These are phyloP conservation scores for Cymbidium sinense DNA, from an alignment of 106 monocot species.

Conservation along the genomic window DNA sequence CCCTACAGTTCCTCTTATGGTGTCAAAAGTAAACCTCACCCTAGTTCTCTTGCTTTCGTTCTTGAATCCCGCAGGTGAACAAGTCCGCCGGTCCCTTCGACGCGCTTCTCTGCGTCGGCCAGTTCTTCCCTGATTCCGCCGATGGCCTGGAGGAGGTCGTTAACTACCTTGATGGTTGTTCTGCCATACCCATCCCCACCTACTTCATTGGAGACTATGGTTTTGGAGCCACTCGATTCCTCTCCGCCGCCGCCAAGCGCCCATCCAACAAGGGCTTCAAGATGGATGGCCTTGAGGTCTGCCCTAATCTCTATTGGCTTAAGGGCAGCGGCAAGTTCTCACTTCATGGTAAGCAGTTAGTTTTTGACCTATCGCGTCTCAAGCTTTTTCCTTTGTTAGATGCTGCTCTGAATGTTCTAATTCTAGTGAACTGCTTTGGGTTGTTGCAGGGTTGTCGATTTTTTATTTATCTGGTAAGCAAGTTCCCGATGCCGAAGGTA, in stretches of 20 bases:
- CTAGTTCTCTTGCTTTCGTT: not conserved
- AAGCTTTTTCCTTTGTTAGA: not conserved
- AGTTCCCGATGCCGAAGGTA: constrained; percentile 19
- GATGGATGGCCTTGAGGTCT: constrained; percentile 62
- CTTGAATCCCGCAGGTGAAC: constrained; percentile 49
- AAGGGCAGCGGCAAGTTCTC: constrained; percentile 79
- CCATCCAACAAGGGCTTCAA: constrained; percentile 52
- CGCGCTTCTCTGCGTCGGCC: constrained; percentile 84
- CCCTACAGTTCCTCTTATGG: not conserved
- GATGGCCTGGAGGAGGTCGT: constrained; percentile 42
- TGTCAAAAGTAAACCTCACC: not conserved
- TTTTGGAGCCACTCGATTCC: constrained; percentile 27
- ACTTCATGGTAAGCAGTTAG: constrained; percentile 40
- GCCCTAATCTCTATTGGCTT: constrained; percentile 76
- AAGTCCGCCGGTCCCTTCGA: constrained; percentile 89
- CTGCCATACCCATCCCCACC: constrained; percentile 63
- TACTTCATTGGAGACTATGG: constrained; percentile 95
- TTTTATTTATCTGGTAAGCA: constrained; percentile 62
- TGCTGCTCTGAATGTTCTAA: not conserved
- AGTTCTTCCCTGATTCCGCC: constrained; percentile 71
- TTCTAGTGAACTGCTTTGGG: not conserved
- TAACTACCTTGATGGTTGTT: constrained; percentile 52
- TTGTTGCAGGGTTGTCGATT: constrained; percentile 48
- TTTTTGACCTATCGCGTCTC: not conserved
- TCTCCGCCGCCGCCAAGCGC: constrained; percentile 17